Conservation (phyloP, 2,329 filamentous ascomycete species). For the Fusarium armeniacum region DNA sequence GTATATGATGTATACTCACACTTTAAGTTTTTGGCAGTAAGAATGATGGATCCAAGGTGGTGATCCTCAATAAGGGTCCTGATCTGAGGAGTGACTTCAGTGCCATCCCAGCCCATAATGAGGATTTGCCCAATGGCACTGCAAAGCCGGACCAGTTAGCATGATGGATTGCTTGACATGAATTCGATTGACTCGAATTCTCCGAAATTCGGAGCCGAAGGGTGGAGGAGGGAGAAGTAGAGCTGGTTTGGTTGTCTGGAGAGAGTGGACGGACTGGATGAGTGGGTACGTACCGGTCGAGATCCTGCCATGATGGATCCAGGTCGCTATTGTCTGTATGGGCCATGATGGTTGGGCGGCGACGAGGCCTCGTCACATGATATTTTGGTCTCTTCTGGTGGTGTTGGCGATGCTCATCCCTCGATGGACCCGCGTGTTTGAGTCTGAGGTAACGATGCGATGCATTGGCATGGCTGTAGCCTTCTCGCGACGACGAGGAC, state of each 20-base stretch:
- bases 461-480: constrained; percentile 43
- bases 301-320: constrained; percentile 79
- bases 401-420: constrained; percentile 32
- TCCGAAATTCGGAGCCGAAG: constrained; percentile 41
- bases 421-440: constrained; percentile 47
- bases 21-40: constrained; percentile 88
- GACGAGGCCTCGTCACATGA: constrained; percentile 48
- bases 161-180: constrained; percentile 10
- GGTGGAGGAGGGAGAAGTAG: constrained; percentile 42
- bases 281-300: constrained; percentile 74
- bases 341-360: constrained; percentile 55
- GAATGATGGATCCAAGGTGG: constrained; percentile 87
- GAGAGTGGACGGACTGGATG: constrained; percentile 10
- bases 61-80: constrained; percentile 83
- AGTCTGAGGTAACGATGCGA: constrained; percentile 52
- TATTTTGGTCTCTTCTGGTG: constrained; percentile 44
- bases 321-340: constrained; percentile 53
- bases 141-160: constrained; percentile 52
- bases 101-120: constrained; percentile 90
- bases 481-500: constrained; percentile 44
- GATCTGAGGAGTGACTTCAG: constrained; percentile 85
- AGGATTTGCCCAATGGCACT: constrained; percentile 82
- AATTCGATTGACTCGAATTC: background rate
- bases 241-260: constrained; percentile 22
- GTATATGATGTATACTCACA: constrained; percentile 64